A percentile compares a stretch with the other conserved stretches of the same genome.
These are phyloP conservation scores for Pseudopithomyces chartarum DNA, from an alignment of 2,329 filamentous ascomycete genomes.

Conservation along the genomic window DNA sequence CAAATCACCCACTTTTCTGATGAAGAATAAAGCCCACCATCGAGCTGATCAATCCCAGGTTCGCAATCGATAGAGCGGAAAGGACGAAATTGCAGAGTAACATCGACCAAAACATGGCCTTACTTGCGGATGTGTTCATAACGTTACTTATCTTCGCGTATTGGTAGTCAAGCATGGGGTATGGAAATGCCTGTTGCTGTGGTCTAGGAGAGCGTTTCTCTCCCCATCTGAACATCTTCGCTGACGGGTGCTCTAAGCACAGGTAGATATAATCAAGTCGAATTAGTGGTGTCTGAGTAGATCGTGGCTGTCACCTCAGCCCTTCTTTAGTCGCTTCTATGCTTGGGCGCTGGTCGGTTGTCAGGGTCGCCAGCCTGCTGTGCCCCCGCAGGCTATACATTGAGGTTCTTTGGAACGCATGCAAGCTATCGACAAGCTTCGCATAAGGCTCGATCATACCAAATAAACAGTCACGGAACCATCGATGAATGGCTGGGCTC, in stretches of 20 bases:
- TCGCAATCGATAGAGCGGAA: conserved; percentile 35
- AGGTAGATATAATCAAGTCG: neutral
- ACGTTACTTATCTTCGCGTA: neutral
- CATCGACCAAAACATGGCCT: conserved; percentile 24
- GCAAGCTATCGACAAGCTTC: neutral
- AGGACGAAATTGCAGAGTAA: conserved; percentile 29
- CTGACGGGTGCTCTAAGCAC: neutral
- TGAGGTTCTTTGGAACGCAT: neutral
- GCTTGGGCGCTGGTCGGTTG: neutral
- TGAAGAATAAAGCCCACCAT: conserved; percentile 40
- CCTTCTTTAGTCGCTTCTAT: neutral
- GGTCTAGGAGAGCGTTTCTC: neutral
- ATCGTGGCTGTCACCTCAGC: neutral
- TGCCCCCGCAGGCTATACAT: neutral
- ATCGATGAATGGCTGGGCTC: neutral
- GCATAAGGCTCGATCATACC: neutral
- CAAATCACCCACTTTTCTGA: conserved; percentile 21
- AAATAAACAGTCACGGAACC: neutral
- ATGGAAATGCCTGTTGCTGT: neutral
- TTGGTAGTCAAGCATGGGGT: neutral
- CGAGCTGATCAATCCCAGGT: conserved; percentile 36
- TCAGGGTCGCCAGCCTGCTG: neutral
- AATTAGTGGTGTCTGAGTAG: neutral
- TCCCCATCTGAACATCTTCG: neutral
- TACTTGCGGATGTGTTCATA: neutral